Conservation (phyloP, 228 moss, liverwort and hornwort species). For the Sphagnum fallax region DNA sequence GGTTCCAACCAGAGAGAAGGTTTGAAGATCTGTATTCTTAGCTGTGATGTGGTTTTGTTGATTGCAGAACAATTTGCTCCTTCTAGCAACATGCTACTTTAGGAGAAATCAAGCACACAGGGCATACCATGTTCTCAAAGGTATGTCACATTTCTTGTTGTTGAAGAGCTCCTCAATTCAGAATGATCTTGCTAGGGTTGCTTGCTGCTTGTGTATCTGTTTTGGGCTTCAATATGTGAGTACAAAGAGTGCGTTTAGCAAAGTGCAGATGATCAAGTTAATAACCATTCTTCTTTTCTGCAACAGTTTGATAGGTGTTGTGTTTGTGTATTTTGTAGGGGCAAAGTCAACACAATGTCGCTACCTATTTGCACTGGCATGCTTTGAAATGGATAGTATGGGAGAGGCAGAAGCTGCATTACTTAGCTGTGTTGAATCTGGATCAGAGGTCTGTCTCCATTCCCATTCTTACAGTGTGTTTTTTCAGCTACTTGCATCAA, state of each 20-base stretch:
- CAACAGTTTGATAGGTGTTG: no score
- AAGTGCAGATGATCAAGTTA: no score
- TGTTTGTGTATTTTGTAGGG: background rate
- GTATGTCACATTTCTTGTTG: constrained; percentile 2
- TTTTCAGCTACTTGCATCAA: no score
- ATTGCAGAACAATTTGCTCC: constrained; percentile 59
- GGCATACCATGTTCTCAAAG: constrained; percentile 90
- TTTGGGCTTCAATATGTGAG: no score
- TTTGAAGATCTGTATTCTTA: no score
- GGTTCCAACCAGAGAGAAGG: no score
- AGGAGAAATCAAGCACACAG: constrained; percentile 83
- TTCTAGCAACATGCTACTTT: constrained; percentile 93
- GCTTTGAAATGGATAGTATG: constrained; percentile 88
- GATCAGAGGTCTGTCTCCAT: constrained; percentile 29
- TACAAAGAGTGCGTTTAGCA: no score
- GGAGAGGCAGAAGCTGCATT: constrained; percentile 85
- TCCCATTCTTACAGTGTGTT: background rate
- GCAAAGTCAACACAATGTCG: constrained; percentile 85
- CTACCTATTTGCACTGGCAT: constrained; percentile 84
- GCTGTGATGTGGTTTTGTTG: no score
- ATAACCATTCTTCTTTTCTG: no score
- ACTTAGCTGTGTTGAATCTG: constrained; percentile 43
- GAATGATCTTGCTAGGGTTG: background rate
- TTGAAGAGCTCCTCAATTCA: no score
- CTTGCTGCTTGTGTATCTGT: no score